These are phyloP conservation scores for Fusarium neocosmosporiellum DNA, from an alignment of 2,329 filamentous ascomycete genomes.

Conservation along the genomic window DNA sequence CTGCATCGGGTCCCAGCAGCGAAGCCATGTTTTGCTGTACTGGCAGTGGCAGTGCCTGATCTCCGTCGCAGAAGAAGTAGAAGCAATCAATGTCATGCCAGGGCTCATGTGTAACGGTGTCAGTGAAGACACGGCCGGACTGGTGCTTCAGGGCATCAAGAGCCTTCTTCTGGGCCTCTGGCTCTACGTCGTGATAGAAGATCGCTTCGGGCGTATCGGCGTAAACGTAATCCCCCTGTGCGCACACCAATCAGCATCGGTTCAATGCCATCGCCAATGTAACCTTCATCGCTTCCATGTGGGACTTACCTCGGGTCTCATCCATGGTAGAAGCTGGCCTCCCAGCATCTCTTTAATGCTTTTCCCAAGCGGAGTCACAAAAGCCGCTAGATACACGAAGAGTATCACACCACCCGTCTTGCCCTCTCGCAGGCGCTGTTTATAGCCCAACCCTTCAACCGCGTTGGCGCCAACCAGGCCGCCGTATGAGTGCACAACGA, in stretches of 20 bases:
- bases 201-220: slow-evolving; percentile 23
- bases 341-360: slow-evolving; percentile 42
- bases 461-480: slow-evolving; percentile 54
- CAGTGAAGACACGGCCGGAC: slow-evolving; percentile 32
- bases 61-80: slow-evolving; percentile 40
- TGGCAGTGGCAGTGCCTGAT: slow-evolving; percentile 36
- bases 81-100: slow-evolving; percentile 44
- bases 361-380: slow-evolving; percentile 45
- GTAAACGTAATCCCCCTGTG: slow-evolving; percentile 25
- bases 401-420: slow-evolving; percentile 52
- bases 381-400: slow-evolving; percentile 50
- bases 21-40: slow-evolving; percentile 38
- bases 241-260: background rate
- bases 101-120: slow-evolving; percentile 38
- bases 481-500: slow-evolving; percentile 58
- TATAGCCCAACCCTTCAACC: slow-evolving; percentile 49
- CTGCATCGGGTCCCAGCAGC: slow-evolving; percentile 7
- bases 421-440: slow-evolving; percentile 45
- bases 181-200: slow-evolving; percentile 43
- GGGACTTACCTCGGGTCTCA: slow-evolving; percentile 38
- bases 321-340: slow-evolving; percentile 43
- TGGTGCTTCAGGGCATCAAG: slow-evolving; percentile 24
- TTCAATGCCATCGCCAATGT: background rate
- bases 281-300: background rate
- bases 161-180: slow-evolving; percentile 16